A percentile compares a stretch with the other conserved stretches of the same genome.
phyloP scores from a whole-genome alignment of 352 stramenopile genomes.

The Pythium sukuiense region DNA sequence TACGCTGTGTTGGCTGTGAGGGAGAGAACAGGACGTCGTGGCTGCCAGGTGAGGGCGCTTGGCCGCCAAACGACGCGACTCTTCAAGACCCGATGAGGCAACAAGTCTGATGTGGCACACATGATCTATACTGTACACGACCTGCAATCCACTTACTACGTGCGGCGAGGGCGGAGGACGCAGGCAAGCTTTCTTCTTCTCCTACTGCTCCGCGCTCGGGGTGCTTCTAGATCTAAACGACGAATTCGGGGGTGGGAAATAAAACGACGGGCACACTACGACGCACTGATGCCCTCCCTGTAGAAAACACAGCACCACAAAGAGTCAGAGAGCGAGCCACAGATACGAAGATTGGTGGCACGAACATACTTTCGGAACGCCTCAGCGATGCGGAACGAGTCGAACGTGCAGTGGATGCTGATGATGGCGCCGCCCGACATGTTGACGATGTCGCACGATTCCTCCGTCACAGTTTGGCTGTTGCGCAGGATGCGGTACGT shows the following conservation, averaged over 20 bases:
- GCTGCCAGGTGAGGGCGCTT: not conserved
- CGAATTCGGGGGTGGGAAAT: slow-evolving; percentile 2
- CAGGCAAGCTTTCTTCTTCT: not conserved
- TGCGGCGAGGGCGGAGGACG: not conserved
- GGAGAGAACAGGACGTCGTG: not conserved
- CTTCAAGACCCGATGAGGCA: slow-evolving; percentile 15
- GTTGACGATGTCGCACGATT: slow-evolving; percentile 85
- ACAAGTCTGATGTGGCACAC: slow-evolving; percentile 20
- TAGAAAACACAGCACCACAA: slow-evolving; percentile 12
- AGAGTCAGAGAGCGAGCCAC: slow-evolving; percentile 9
- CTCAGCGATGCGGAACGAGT: slow-evolving; percentile 82
- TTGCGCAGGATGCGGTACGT: slow-evolving; percentile 87
- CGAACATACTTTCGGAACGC: slow-evolving; percentile 81
- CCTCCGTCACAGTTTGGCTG: slow-evolving; percentile 82
- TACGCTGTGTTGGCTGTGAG: not conserved
- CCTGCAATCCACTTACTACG: slow-evolving; percentile 1
- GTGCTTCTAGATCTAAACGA: slow-evolving; percentile 30
- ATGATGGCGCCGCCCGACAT: slow-evolving; percentile 71
- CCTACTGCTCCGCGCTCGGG: not conserved
- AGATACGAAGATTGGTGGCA: too few species aligned
- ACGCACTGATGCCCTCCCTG: slow-evolving; percentile 77
- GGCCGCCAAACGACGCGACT: slow-evolving; percentile 20
- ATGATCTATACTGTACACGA: slow-evolving; percentile 37
- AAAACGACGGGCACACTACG: slow-evolving; percentile 37
- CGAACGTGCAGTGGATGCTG: slow-evolving; percentile 88